Base-by-base conservation (phyloP, 805 yeast genomes). In the Yarrowia yakushimensis region DNA sequence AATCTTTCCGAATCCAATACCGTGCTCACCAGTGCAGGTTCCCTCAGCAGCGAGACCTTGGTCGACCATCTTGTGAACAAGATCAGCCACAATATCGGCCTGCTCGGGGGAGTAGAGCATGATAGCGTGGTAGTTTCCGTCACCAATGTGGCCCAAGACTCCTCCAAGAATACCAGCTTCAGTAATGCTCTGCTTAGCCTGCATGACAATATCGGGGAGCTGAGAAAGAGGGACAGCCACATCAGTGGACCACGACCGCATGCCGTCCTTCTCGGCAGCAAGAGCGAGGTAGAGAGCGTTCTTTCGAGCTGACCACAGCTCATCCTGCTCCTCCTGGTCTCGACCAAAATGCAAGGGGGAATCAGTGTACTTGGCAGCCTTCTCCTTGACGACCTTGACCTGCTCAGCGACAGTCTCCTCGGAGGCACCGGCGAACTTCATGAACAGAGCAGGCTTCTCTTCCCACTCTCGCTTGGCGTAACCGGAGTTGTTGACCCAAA, bases 21-120 rank as follows among this genome's bases (percentile, higher is more conserved):
- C 96, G 70, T 89, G 96, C 69, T 89, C 96, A 34, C 96, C 96
- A 4, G 91, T 86, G 67, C 90, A 85, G 1, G 96, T 89, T 1
- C 96, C 96, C 60, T 88, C 96, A 37, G 85, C 80, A 1, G 76
- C 80, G 17, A 89, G 74, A 0, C 93, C 96, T 41, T 85, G 71
- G 45, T 78, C 69, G 52, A 87, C 87, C 87, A 89, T 84, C 57
- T 81, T 77, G 27, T 80, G 78, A 13, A 86, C 85, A 12, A 86
- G 68, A 12, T 70, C 68, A 64, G 81, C 80, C 2, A 83, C 85
- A 22, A 71, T 72, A 0, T 74, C 73, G 18, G 76, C 68, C 66
- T 84, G 81, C 20, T 81, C 66, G n/a, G 66, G 68, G 12, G 55
- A 39, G 60, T 66, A 68, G 28, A 68, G 60, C 23, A 88, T 78